Evolutionary conservation across 306 rosid genomes (phyloP), one percentile per base, ranked within the genome.

Genomic region (Cotoneaster glaucophyllus): DNA sequence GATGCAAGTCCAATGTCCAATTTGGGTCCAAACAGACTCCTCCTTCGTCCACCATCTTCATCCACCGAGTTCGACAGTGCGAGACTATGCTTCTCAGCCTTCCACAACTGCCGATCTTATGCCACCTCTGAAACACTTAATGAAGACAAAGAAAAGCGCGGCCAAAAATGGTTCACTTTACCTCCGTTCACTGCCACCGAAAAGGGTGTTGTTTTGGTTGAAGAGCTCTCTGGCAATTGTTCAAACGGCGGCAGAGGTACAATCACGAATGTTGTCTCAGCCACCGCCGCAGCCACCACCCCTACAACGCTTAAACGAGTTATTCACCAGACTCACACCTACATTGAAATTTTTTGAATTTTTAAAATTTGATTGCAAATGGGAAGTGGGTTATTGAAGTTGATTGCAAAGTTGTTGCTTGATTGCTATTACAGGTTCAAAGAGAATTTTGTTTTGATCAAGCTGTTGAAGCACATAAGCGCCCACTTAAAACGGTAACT

Each of bases 281-380:
- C 70, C 57, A 66, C 43, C 24, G 6, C 87, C 18, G 37, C 25
- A 57, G 45, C 32, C 32, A n/a, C 88, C n/a, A 59, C 88, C 13
- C 83, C 81, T n/a, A 85, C 90, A 21, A 96, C 97, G 2, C 86
- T 92, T 61, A 92, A 95, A 80, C 89, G 97, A 96, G 84, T 95
- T 48, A 56, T 79, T 45, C 87, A 78, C 57, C 5, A 22, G 8
- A 29, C 4, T 2, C 32, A 11, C 24, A 11, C 64, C 14, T 28
- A 9, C 17, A 65, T 17, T 13, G 67, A 26, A 26, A 28, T 14
- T 1, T 21, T 17, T 37, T 65, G 48, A 22, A 24, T 3, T 56
- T 31, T n/a, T 32, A 5, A 34, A 56, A 14, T 41, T 73, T 41
- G 3, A 57, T 5, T 57, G 4, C 26, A 73, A 8, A 8, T 59